Evolutionary conservation across 148 eudicot species (phyloP), one percentile per base, ranked within the genome.

Genomic region (Cornus controversa): DNA sequence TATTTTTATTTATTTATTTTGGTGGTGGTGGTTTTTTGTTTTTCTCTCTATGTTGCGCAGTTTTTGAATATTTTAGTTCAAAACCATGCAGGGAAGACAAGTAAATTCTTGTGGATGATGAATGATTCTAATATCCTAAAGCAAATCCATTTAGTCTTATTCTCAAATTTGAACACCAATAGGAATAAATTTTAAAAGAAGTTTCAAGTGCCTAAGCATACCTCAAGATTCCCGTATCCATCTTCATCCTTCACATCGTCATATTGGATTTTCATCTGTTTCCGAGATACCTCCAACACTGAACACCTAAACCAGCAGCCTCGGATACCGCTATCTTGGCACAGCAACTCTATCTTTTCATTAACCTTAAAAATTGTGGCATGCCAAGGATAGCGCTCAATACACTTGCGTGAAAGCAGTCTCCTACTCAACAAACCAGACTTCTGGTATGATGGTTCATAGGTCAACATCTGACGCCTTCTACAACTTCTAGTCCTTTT

Each of bases 281-380:
- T 89, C 76, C 77, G 81, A 14, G 91, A 87, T 66, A 93, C 84
- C 80, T 93, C 89, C 83, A 88, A 75, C 47, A 92, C 82, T 23
- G 90, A 87, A 82, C 98, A 96, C 82, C 84, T 90, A 87, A 96
- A 96, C 99, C 99, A 96, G 80, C 99, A 96, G 75, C 98, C 99
- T 81, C 98, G 86, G 60, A 96, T 83, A 45, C 98, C 99, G 80
- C 98, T 93, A 73, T 96, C 99, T 86, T 92, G 98, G 84, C 95
- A 89, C 69, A 96, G 80, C 74, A 92, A 79, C 81, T 96, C 99
- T 76, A 93, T 78, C 80, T 87, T 89, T 16, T 88, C 94, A 81
- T 87, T 86, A 63, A 84, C 85, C 77, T 85, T 85, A 67, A 96
- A 86, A 29, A 37, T 42, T 15, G 76, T 82, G 66, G 76, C 75